These are phyloP conservation scores for Nicotiana paniculata DNA, from an alignment of 257 asterid species.

Conservation along the genomic window DNA sequence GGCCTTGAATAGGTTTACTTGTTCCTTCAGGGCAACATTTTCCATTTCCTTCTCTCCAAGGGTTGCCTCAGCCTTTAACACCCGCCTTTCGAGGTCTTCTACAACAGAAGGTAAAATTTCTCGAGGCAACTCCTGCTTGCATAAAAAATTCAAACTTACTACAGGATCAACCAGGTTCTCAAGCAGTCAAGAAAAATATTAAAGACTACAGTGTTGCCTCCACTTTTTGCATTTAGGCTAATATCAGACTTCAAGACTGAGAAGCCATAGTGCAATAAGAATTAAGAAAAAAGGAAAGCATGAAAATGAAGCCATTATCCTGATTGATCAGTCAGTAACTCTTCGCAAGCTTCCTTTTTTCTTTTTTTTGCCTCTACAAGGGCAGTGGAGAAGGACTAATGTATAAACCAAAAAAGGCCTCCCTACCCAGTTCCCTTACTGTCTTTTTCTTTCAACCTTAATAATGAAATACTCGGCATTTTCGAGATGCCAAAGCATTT, in stretches of 20 bases:
- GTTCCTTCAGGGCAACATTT: conserved; percentile 60
- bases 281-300: neutral
- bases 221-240: neutral
- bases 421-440: neutral
- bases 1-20: conserved; percentile 48
- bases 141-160: conserved; percentile 15
- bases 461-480: neutral
- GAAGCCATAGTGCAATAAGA: neutral
- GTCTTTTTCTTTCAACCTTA: neutral
- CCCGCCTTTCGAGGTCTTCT: conserved; percentile 69
- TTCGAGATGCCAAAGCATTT: neutral
- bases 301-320: neutral
- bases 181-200: neutral
- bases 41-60: conserved; percentile 65
- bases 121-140: conserved; percentile 49
- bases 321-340: neutral
- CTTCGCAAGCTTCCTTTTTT: neutral
- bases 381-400: neutral
- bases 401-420: neutral
- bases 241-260: neutral
- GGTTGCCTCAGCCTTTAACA: conserved; percentile 44
- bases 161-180: neutral
- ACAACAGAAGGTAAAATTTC: conserved; percentile 41
- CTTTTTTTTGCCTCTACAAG: neutral
- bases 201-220: neutral